Percentiles rank a stretch among this genome's conserved stretches.
Conservation (phyloP, 1,284 basidiomycete species). For the Hypsizygus ulmarius region DNA sequence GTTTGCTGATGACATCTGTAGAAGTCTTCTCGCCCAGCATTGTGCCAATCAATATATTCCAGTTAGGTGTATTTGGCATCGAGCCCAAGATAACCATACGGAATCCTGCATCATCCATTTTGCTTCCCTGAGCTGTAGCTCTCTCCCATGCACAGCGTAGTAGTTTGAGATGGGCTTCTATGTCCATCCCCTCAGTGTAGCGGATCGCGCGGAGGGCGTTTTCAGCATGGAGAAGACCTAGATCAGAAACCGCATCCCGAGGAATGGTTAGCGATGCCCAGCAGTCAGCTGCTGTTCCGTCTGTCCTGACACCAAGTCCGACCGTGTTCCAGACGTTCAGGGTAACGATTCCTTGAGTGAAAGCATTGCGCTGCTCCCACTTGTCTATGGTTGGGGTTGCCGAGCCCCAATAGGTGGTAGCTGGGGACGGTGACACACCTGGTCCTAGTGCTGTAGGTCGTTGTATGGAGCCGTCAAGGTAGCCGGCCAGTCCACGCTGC, state of each 20-base stretch:
- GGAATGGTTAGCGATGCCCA: conserved; percentile 18
- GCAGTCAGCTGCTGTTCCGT: conserved; percentile 22
- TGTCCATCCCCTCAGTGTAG: neutral
- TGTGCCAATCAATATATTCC: neutral
- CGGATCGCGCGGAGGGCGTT: neutral
- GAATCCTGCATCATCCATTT: conserved; percentile 1
- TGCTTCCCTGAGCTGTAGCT: neutral
- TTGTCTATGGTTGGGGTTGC: conserved; percentile 16
- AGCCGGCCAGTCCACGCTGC: conserved; percentile 7
- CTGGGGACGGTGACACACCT: neutral
- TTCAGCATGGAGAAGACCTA: conserved; percentile 1
- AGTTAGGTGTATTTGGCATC: neutral
- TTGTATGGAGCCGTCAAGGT: conserved; percentile 8
- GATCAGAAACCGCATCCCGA: conserved; percentile 3
- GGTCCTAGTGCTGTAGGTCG: too few species aligned
- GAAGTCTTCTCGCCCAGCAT: neutral
- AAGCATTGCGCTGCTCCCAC: conserved; percentile 20
- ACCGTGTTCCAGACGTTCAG: conserved; percentile 21
- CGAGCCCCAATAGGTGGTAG: conserved; percentile 14
- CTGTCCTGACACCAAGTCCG: conserved; percentile 18
- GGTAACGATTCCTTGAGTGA: conserved; percentile 14
- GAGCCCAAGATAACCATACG: neutral
- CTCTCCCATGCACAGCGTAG: neutral
- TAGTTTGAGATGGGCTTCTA: conserved; percentile 2
- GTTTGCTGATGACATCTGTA: neutral